Evolutionary conservation across 331 rosid genomes (phyloP).

Genomic region (Cydonia oblonga): DNA sequence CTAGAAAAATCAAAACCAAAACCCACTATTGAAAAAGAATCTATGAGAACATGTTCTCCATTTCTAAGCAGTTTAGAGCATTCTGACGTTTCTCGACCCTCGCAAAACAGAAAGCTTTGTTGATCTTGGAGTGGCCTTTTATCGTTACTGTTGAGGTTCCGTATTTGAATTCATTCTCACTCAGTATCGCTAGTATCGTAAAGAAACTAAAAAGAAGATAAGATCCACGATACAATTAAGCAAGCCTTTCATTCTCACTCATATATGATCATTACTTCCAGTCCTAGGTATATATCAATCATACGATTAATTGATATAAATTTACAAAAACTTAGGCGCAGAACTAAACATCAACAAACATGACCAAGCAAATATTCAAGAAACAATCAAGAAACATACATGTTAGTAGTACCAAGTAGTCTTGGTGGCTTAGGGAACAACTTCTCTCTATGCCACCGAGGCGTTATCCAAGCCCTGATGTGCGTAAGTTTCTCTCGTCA

Average conservation of each 20-base stretch:
- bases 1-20: background rate
- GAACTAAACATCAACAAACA: slow-evolving; percentile 10
- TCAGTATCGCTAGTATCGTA: background rate
- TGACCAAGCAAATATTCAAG: slow-evolving; percentile 23
- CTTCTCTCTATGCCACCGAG: background rate
- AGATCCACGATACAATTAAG: slow-evolving; percentile 8
- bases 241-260: slow-evolving; percentile 23
- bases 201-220: background rate
- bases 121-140: too few relatives aligned
- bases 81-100: background rate
- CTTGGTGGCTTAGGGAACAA: background rate
- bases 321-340: slow-evolving; percentile 24
- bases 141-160: background rate
- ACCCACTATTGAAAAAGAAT: background rate
- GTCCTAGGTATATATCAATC: slow-evolving; percentile 4
- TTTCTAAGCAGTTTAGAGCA: background rate
- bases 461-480: background rate
- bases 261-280: slow-evolving; percentile 16
- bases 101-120: too few relatives aligned
- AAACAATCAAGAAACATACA: background rate
- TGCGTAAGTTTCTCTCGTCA: background rate
- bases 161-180: background rate
- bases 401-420: background rate
- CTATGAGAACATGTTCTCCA: background rate
- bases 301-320: background rate